Conservation (phyloP, 352 stramenopile genomes). For the Stramenopiles sp. region DNA sequence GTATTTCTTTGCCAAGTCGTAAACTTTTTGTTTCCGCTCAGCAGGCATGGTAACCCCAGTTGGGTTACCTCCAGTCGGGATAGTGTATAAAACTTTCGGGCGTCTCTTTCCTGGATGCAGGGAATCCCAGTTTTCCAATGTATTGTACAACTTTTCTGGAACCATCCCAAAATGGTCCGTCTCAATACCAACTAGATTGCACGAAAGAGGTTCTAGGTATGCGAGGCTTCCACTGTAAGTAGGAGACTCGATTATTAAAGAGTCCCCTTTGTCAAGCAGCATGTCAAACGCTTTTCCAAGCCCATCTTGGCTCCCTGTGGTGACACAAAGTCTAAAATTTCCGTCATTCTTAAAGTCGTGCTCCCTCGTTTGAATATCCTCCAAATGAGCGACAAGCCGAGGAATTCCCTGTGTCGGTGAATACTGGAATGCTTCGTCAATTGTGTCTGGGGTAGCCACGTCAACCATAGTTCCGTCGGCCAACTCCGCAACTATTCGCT, state of each 20-base stretch:
- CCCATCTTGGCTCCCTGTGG: conserved; percentile 33
- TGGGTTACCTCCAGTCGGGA: conserved; percentile 35
- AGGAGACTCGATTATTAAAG: conserved; percentile 31
- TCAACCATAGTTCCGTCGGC: conserved; percentile 9
- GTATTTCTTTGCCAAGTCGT: conserved; percentile 27
- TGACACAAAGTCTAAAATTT: conserved; percentile 17
- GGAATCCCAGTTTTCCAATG: conserved; percentile 23
- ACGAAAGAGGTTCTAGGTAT: conserved; percentile 27
- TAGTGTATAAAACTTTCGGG: conserved; percentile 30
- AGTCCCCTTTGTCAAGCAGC: conserved; percentile 27
- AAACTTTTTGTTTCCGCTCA: conserved; percentile 27
- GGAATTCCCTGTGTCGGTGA: conserved; percentile 30
- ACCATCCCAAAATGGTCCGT: conserved; percentile 30
- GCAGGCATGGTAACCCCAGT: conserved; percentile 28
- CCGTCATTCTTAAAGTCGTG: conserved; percentile 18
- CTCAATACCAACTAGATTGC: conserved; percentile 25
- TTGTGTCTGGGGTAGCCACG: conserved; percentile 5
- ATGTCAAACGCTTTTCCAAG: conserved; percentile 38
- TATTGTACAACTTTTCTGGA: conserved; percentile 21
- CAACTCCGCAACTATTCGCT: conserved; percentile 20
- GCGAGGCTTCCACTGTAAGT: conserved; percentile 34
- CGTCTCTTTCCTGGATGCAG: conserved; percentile 14
- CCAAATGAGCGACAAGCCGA: conserved; percentile 24
- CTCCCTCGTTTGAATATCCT: conserved; percentile 26
- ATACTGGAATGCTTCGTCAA: conserved; percentile 32